Evolutionary conservation across 2,329 filamentous ascomycete genomes (phyloP), one percentile per base, ranked within the genome.

Genomic region (Clonostachys sp.): DNA sequence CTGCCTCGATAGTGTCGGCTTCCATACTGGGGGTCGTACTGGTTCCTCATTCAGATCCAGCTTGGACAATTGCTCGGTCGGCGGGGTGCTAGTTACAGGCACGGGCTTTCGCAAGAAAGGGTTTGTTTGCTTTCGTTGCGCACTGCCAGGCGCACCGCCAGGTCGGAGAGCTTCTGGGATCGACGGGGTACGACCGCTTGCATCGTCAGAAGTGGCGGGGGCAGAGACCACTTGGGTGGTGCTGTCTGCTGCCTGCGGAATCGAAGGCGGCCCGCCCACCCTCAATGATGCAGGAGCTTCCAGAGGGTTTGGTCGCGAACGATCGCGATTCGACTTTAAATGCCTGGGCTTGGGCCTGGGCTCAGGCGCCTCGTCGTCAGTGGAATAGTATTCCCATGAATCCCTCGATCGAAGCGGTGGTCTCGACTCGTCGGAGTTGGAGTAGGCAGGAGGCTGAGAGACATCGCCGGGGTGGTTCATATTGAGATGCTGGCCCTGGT

Each of bases 101-200:
- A 36, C 34, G 42, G 42, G 45, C n/a, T 46, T 46, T 16, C 44
- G 46, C 33, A 50, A 20, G 34, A 52, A 52, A 2, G 50, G 50
- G 34, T 52, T 52, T 24, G 50, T 52, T 40, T 52, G 34, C 38
- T n/a, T 42, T 20, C 40, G 24, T 5, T 6, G 39, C 12, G 18
- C 42, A 24, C 24, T 8, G 7, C 24, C 24, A 24, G 24, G 24
- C 12, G 18, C 24, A 12, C 41, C 47, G 6, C 50, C 50, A 18
- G 50, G 50, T 38, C 45, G 42, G 10, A 51, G 42, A 17, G 20
- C 38, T 33, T 44, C 33, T 12, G 50, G 50, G 18, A 51, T 34
- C 39, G 12, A 43, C 20, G 7, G 38, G n/a, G 14, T 13, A 17
- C 33, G 18, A 16, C 7, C n/a, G 40, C 33, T 44, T 18, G n/a